Percentiles rank a stretch among this genome's conserved stretches.
Conservation (phyloP, 331 rosid genomes). For the Quercus phellos region DNA sequence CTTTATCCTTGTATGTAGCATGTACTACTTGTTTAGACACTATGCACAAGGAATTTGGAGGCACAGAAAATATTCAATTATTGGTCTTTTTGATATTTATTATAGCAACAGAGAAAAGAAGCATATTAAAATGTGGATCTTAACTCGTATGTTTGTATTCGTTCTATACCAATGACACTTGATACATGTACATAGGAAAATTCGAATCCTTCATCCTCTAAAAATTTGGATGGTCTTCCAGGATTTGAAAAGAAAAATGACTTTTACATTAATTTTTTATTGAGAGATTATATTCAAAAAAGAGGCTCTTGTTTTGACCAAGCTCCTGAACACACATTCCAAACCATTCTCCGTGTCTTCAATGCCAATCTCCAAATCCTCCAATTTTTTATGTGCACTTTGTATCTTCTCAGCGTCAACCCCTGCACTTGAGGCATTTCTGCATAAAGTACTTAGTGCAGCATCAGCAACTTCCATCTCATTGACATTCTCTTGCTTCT, state of each 20-base stretch:
- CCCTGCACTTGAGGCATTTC: background rate
- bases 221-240: constrained; percentile 37
- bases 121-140: background rate
- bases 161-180: background rate
- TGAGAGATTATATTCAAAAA: constrained; percentile 62
- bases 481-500: constrained; percentile 17
- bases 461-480: constrained; percentile 43
- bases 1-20: no score
- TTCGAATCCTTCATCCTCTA: constrained; percentile 29
- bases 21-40: no score
- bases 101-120: background rate
- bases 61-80: no score
- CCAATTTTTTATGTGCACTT: constrained; percentile 22
- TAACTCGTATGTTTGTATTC: background rate
- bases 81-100: no score
- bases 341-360: constrained; percentile 52
- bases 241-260: constrained; percentile 7
- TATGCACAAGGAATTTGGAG: no score
- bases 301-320: constrained; percentile 51
- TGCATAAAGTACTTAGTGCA: constrained; percentile 18
- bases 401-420: constrained; percentile 26
- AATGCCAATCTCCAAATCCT: constrained; percentile 46
- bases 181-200: constrained; percentile 11
- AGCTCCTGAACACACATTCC: constrained; percentile 45
- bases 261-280: background rate